A percentile compares a stretch with the other conserved stretches of the same genome.
phyloP scores from a whole-genome alignment of 345 rosid genomes.

The Erodium maritimum region DNA sequence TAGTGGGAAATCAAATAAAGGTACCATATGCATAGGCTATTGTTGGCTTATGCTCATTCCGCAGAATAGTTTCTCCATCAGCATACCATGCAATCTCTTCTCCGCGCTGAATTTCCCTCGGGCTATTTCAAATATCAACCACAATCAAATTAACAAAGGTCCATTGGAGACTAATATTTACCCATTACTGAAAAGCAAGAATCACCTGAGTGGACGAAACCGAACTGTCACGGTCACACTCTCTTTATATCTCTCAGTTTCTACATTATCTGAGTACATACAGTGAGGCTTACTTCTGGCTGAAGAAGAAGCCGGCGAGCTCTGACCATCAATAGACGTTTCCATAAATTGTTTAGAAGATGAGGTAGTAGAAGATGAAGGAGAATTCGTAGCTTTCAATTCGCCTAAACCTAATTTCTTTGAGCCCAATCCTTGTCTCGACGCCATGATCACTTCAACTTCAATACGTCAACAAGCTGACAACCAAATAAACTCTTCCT shows the following conservation, averaged over 20 bases:
- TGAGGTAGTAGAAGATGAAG: slow-evolving; percentile 80
- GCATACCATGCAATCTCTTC: slow-evolving; percentile 99
- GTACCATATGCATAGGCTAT: slow-evolving; percentile 96
- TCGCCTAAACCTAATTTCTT: slow-evolving; percentile 32
- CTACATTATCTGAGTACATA: slow-evolving; percentile 41
- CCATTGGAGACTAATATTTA: background rate
- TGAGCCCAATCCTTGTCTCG: slow-evolving; percentile 49
- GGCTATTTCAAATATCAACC: slow-evolving; percentile 34
- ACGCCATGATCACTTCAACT: slow-evolving; percentile 45
- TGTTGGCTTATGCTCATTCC: slow-evolving; percentile 75
- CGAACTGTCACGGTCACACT: slow-evolving; percentile 93
- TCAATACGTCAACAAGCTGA: slow-evolving; percentile 19
- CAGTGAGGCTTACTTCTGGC: slow-evolving; percentile 75
- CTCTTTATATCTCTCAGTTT: slow-evolving; percentile 56
- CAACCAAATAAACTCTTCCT: background rate
- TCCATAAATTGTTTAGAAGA: slow-evolving; percentile 74
- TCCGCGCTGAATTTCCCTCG: slow-evolving; percentile 90
- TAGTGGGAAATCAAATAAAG: slow-evolving; percentile 11
- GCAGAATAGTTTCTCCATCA: slow-evolving; percentile 88
- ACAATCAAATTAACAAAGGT: slow-evolving; percentile 14
- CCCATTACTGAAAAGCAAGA: slow-evolving; percentile 6
- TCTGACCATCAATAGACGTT: slow-evolving; percentile 73
- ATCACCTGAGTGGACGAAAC: slow-evolving; percentile 88
- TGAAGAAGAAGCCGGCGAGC: slow-evolving; percentile 94
- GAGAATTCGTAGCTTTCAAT: slow-evolving; percentile 57